Conservation (phyloP, 257 asterid genomes). For the Cinchona pubescens region DNA sequence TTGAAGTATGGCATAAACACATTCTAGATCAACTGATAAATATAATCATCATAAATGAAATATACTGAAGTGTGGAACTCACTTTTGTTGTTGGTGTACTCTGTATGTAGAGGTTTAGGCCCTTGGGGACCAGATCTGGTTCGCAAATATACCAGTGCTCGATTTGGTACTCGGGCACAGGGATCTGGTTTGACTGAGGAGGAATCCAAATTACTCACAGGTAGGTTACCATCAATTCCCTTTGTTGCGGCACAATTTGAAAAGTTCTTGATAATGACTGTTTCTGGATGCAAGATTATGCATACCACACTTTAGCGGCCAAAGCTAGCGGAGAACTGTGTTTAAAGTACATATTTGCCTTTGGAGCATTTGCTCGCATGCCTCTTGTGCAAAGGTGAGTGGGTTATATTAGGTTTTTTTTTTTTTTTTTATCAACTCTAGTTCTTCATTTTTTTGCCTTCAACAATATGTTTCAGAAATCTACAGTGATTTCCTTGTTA, state of each 20-base stretch:
- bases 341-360: constrained; percentile 71
- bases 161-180: constrained; percentile 54
- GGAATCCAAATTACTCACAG: constrained; percentile 68
- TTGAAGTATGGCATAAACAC: background rate
- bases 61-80: background rate
- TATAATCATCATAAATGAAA: background rate
- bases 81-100: constrained; percentile 3
- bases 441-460: background rate
- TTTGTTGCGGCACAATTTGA: background rate
- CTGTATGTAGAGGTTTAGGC: constrained; percentile 63
- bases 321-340: constrained; percentile 87
- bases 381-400: constrained; percentile 69
- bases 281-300: constrained; percentile 50
- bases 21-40: background rate
- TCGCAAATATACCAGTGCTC: constrained; percentile 64
- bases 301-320: constrained; percentile 78
- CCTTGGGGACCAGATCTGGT: constrained; percentile 82
- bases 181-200: constrained; percentile 53
- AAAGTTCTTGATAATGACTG: constrained; percentile 24
- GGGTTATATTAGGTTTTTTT: too few species aligned
- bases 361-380: constrained; percentile 75
- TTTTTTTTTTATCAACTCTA: background rate
- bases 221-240: constrained; percentile 27
- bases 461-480: background rate
- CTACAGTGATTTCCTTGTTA: background rate